Evolutionary conservation across 345 rosid species (phyloP).

Genomic region (Corchorus capsularis): DNA sequence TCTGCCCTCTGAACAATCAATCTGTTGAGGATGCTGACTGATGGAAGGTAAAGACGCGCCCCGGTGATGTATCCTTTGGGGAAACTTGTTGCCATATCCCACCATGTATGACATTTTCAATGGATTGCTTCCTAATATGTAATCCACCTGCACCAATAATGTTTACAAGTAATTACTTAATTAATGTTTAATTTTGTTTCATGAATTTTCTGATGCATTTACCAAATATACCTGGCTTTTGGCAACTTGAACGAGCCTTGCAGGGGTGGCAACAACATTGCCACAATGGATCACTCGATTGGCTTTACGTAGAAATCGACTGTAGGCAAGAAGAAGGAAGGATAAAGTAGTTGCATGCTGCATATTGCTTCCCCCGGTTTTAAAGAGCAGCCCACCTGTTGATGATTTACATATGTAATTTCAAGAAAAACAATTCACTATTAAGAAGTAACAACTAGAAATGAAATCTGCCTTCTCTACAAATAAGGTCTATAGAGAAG

Average conservation of each 20-base stretch:
- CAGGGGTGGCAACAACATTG: conserved; percentile 22
- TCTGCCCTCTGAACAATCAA: conserved; percentile 56
- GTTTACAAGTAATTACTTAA: background rate
- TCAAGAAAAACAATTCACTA: background rate
- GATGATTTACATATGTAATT: background rate
- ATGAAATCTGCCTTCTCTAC: too few species aligned
- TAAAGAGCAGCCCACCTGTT: conserved; percentile 54
- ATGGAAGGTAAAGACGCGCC: conserved; percentile 68
- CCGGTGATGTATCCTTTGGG: conserved; percentile 72
- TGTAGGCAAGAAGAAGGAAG: conserved; percentile 51
- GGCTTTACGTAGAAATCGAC: conserved; percentile 27
- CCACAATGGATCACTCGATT: conserved; percentile 40
- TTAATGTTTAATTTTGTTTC: too few species aligned
- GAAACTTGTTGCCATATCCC: conserved; percentile 65
- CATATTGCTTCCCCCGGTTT: conserved; percentile 58
- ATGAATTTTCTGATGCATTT: background rate
- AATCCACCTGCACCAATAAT: conserved; percentile 53
- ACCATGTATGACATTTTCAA: conserved; percentile 82
- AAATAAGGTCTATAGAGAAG: too few species aligned
- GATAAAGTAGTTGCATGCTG: conserved; percentile 58
- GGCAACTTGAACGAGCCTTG: conserved; percentile 39
- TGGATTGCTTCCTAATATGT: conserved; percentile 84
- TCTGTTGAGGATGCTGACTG: conserved; percentile 34
- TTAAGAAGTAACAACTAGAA: background rate
- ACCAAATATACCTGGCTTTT: conserved; percentile 43